Evolutionary conservation across 441 rosid species (phyloP), one percentile per base, ranked within the genome.

Genomic region (Viola pubescens): DNA sequence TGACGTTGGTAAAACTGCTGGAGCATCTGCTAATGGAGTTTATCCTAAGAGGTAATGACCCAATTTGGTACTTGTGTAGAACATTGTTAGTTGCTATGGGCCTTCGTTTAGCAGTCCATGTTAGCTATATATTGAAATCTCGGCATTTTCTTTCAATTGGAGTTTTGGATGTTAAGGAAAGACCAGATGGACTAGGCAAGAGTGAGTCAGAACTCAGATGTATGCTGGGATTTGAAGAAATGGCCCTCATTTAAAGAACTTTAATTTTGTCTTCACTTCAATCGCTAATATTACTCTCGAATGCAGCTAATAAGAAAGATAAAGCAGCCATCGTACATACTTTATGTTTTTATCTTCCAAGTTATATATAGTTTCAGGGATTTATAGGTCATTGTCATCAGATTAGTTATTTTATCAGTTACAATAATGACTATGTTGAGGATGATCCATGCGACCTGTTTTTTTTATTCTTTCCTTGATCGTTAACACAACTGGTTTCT

Each of bases 21-120:
- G 83, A 69, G 74, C 82, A 53, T 77, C 95, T 68, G 87, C 95
- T 40, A 89, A 89, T 64, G 97, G 95, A 58, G 87, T 58, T 75
- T 77, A 86, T 77, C 85, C 94, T 38, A 91, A 85, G 75, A 91
- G 98, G 97, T 81, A 79, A 55, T 67, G 56, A 34, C 52, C 9
- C 45, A 55, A 0, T 1, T 55, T 55, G 58, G 12, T 52, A 47
- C 12, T 41, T 48, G 38, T 45, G 37, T 42, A 37, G 34, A 26
- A 26, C 34, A 26, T 26, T 26, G 34, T 0, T 26, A 26, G 34
- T 26, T 49, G 52, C 39, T 48, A 9, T 56, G 56, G 55, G 54
- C 56, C 54, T 40, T 49, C 55, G 48, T 37, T 6, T 40, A 8
- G 41, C 44, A 9, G 16, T 58, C 43, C 54, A 13, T 34, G 59